These are phyloP conservation scores for Cetraspora pellucida DNA, from an alignment of 192 early-diverging fungal genomes.

Conservation along the genomic window DNA sequence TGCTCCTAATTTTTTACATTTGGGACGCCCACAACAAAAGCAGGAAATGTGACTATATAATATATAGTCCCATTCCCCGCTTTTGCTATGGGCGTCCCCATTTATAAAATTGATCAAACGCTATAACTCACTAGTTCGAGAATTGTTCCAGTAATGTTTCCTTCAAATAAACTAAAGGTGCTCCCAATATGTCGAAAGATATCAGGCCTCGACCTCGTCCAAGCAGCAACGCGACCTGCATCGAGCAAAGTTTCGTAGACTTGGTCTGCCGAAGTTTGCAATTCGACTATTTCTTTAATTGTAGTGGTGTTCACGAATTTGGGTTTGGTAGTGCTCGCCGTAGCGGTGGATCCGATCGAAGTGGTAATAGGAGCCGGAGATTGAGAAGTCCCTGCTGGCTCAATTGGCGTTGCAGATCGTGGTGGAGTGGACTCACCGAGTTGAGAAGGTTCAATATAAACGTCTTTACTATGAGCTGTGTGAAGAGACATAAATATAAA, in stretches of 20 bases:
- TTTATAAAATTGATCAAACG: background rate
- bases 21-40: no score
- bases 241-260: constrained; percentile 84
- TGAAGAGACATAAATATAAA: background rate
- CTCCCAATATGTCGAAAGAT: constrained; percentile 64
- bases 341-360: background rate
- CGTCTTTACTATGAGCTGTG: constrained; percentile 73
- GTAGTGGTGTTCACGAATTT: constrained; percentile 62
- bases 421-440: constrained; percentile 39
- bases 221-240: constrained; percentile 66
- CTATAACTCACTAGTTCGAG: constrained; percentile 60
- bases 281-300: constrained; percentile 76
- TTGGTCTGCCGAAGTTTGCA: constrained; percentile 79
- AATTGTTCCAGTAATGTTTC: constrained; percentile 82
- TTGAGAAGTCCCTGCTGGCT: constrained; percentile 22
- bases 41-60: no score
- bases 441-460: constrained; percentile 70
- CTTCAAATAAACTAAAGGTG: constrained; percentile 80
- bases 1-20: background rate
- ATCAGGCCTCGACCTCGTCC: constrained; percentile 77
- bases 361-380: constrained; percentile 17
- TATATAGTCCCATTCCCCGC: no score
- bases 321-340: constrained; percentile 36
- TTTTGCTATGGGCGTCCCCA: no score
- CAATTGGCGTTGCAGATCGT: constrained; percentile 33